Percentiles rank a stretch among this genome's conserved stretches.
phyloP scores from a whole-genome alignment of 2,329 filamentous ascomycete genomes.

The Leptographium procerum region DNA sequence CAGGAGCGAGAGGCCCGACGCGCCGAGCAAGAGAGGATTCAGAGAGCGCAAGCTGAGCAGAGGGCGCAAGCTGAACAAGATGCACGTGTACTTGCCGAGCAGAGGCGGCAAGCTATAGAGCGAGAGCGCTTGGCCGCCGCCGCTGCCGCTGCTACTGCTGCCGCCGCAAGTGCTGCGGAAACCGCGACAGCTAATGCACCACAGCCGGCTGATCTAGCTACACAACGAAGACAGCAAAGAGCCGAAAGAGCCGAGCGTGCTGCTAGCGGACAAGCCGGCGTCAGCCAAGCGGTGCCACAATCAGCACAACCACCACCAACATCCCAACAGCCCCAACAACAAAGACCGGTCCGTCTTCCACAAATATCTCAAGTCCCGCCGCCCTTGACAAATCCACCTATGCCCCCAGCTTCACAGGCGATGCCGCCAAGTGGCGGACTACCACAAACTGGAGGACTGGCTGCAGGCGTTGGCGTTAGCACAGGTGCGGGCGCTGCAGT shows the following conservation, averaged over 20 bases:
- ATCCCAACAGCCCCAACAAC: slow-evolving; percentile 5
- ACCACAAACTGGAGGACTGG: slow-evolving; percentile 6
- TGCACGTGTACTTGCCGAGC: slow-evolving; percentile 40
- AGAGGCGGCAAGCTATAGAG: slow-evolving; percentile 24
- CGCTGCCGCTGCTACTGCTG: slow-evolving; percentile 21
- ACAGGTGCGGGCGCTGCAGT: neutral
- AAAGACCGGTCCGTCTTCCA: slow-evolving; percentile 6
- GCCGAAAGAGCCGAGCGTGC: slow-evolving; percentile 21
- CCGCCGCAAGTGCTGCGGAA: slow-evolving; percentile 10
- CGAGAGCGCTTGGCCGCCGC: slow-evolving; percentile 27
- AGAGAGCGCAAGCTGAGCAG: slow-evolving; percentile 48
- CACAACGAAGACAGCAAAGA: slow-evolving; percentile 23
- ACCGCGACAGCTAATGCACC: slow-evolving; percentile 10
- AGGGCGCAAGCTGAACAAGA: slow-evolving; percentile 48
- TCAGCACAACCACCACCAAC: slow-evolving; percentile 7
- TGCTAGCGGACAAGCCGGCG: slow-evolving; percentile 6
- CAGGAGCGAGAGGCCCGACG: slow-evolving; percentile 62
- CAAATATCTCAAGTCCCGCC: neutral
- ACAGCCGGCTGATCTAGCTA: slow-evolving; percentile 22
- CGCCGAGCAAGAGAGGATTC: slow-evolving; percentile 53
- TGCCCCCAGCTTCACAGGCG: neutral
- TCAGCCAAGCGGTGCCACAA: slow-evolving; percentile 2
- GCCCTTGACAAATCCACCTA: neutral
- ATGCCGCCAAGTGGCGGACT: neutral
- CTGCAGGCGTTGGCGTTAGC: neutral